Evolutionary conservation across 768 basidiomycete genomes (phyloP).

Genomic region (Gyrodon lividus): DNA sequence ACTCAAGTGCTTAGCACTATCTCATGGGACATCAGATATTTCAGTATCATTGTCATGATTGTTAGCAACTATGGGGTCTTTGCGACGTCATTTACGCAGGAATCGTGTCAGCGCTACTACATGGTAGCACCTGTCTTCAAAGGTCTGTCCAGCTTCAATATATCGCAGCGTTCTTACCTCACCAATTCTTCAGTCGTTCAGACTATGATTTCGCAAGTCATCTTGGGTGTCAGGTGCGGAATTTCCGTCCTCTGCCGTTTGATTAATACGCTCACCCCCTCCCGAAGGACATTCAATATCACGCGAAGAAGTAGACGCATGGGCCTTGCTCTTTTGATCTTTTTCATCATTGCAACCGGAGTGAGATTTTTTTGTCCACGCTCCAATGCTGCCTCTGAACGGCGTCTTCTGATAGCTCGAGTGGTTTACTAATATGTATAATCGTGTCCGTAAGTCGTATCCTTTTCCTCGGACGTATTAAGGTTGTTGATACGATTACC

Average conservation of each 20-base stretch:
- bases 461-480: constrained; percentile 1
- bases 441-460: constrained; percentile 47
- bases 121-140: constrained; percentile 58
- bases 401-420: constrained; percentile 40
- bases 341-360: constrained; percentile 42
- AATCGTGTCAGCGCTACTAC: constrained; percentile 48
- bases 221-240: constrained; percentile 56
- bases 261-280: neutral
- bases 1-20: neutral
- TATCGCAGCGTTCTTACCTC: neutral
- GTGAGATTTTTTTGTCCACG: constrained; percentile 33
- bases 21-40: constrained; percentile 24
- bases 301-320: constrained; percentile 45
- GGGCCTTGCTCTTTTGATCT: constrained; percentile 36
- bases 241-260: neutral
- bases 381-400: neutral
- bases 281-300: constrained; percentile 53
- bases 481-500: constrained; percentile 4
- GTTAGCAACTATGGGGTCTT: constrained; percentile 63
- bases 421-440: constrained; percentile 55
- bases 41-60: constrained; percentile 46
- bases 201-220: constrained; percentile 61
- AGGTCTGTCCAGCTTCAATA: constrained; percentile 36
- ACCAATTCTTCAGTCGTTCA: constrained; percentile 47
- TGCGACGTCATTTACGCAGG: constrained; percentile 44